Base-by-base conservation (phyloP, 345 rosid species). In the Balakata baccata region DNA sequence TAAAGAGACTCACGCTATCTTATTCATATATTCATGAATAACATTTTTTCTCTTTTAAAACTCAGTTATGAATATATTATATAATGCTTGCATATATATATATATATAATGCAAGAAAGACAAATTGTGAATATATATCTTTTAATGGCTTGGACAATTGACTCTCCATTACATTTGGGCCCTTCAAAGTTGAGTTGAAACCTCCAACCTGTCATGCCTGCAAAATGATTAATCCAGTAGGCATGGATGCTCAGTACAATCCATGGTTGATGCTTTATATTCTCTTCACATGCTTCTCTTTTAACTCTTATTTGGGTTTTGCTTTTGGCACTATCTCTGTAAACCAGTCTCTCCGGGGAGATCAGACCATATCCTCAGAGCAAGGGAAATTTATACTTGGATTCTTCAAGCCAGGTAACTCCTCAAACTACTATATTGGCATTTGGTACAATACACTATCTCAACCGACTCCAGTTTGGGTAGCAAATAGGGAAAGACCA, bases 391-490 rank as follows among this genome's bases (percentile, higher is more conserved):
- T 79, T 64, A 59, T 38, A 11, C 74, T 82, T 20, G 85, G 85
- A 45, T 82, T 76, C 69, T 76, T 82, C 74, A 76, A 22, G 51
- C 80, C 74, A 46, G 80, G 81, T 37, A 68, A 64, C 45, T 51
- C 80, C 39, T 64, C 22, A 14, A 76, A 69, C 43, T 49, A 68
- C 20, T 82, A 78, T 13, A 45, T 82, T 18, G 80, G 82, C 37
- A 82, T 82, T 13, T 82, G 80, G 78, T 82, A 73, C 63, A 75
- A 73, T 13, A 34, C 29, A 7, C 41, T 78, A 5, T 50, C 82
- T 3, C 11, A 5, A 3, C 34, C 43, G 29, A 69, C 77, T 4
- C 22, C 72, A 10, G 79, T 72, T 59, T 81, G 81, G 81, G 81
- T 75, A 54, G 81, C 75, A n/a, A 81, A 81, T 63, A 69, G 82